These are phyloP conservation scores for Colletotrichum sp. DNA, from an alignment of 2,329 filamentous ascomycete genomes.

Conservation along the genomic window DNA sequence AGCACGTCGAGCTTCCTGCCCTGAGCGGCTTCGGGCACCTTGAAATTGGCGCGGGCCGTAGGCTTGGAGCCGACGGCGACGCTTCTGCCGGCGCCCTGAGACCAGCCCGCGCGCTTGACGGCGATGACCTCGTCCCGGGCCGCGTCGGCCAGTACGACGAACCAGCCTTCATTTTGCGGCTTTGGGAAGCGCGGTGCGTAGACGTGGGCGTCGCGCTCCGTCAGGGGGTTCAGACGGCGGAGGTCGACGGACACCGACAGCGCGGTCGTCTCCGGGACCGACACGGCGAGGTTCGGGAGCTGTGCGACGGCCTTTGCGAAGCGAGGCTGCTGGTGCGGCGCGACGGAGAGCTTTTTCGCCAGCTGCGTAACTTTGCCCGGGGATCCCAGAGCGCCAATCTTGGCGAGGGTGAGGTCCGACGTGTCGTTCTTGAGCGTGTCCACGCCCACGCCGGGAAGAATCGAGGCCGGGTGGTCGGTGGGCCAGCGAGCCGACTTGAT, in stretches of 20 bases:
- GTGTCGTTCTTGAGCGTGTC: slow-evolving; percentile 43
- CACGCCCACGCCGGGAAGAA: slow-evolving; percentile 74
- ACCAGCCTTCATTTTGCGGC: slow-evolving; percentile 92
- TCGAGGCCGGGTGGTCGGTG: slow-evolving; percentile 76
- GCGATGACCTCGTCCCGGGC: slow-evolving; percentile 79
- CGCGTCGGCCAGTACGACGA: slow-evolving; percentile 76
- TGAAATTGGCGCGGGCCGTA: slow-evolving; percentile 61
- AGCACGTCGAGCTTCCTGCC: slow-evolving; percentile 72
- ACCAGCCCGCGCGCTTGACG: slow-evolving; percentile 86
- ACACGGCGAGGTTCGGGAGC: slow-evolving; percentile 73
- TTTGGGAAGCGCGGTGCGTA: slow-evolving; percentile 93
- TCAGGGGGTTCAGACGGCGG: slow-evolving; percentile 68
- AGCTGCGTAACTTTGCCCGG: slow-evolving; percentile 45
- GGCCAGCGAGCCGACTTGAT: slow-evolving; percentile 96
- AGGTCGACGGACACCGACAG: slow-evolving; percentile 68
- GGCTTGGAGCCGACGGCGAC: slow-evolving; percentile 50
- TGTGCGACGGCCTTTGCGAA: slow-evolving; percentile 65
- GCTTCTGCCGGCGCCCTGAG: slow-evolving; percentile 24
- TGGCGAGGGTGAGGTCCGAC: slow-evolving; percentile 42
- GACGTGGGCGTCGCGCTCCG: slow-evolving; percentile 73
- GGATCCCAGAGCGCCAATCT: slow-evolving; percentile 40
- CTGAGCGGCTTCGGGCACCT: slow-evolving; percentile 58
- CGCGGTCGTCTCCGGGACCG: slow-evolving; percentile 64
- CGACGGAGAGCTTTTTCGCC: slow-evolving; percentile 56
- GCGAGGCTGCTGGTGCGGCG: slow-evolving; percentile 43